Base-by-base conservation (phyloP, 2,329 filamentous ascomycete genomes). In the Hypoxylon sp. region DNA sequence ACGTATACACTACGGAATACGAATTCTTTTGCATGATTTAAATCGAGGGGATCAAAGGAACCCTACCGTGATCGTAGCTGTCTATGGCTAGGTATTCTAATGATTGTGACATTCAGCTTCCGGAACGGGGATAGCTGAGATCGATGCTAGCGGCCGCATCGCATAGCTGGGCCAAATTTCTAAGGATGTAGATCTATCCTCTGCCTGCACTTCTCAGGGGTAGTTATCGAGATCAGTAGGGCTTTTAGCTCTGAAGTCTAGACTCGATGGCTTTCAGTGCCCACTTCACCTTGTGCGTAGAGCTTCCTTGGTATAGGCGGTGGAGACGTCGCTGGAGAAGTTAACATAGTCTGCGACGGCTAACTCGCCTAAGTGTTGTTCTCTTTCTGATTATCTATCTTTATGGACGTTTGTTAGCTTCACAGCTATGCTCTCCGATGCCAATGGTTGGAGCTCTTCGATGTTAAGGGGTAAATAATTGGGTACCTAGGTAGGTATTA, bases 1-100 rank as follows among this genome's bases (percentile, higher is more conserved):
- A 53, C 30, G 27, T 42, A 54, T 56, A 50, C 37, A 51, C 53
- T 60, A 69, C 25, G 48, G 40, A 69, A 69, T 63, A 66, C 40
- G 55, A 57, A 33, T 40, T 62, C 33, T 56, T 42, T 51, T 30
- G 31, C 17, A 54, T 33, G 30, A 11, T 50, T 64, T 46, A 42
- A 10, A n/a, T 37, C 54, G 35, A 61, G 3, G n/a, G 5, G 7
- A 11, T 14, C 27, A 27, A 61, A 7, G n/a, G 5, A 2, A 11
- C 7, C 27, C 2, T 40, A 6, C 13, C 30, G 30, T 50, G 17
- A 11, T 54, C 33, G 2, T 30, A 8, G 4, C 6, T 30, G 10
- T 2, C 7, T 17, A 50, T 14, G 6, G 17, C 3, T 20, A 1
- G 17, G 1, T 13, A 1, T 8, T 49, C 10, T 13, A 1, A 20